Percentiles rank a stretch among this genome's conserved stretches.
Conservation (phyloP, 2,329 filamentous ascomycete genomes). For the Septoria petroselini region DNA sequence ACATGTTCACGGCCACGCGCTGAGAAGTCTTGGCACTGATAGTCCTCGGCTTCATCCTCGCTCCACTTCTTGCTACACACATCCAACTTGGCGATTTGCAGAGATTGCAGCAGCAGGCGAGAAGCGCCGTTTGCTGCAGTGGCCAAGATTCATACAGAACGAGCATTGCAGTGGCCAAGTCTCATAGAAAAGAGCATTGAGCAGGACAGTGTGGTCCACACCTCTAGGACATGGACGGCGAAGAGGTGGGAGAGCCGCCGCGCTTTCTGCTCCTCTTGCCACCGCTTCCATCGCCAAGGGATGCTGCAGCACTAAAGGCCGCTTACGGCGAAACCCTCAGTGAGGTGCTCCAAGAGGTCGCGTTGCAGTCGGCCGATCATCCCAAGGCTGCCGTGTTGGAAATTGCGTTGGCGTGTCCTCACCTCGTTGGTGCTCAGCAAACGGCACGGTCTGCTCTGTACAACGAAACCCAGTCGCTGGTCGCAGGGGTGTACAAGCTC, state of each 20-base stretch:
- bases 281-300: conserved; percentile 42
- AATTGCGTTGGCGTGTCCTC: conserved; percentile 61
- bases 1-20: too few species aligned
- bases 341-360: conserved; percentile 44
- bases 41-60: too few species aligned
- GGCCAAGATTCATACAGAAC: too few species aligned
- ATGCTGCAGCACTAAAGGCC: conserved; percentile 43
- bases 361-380: conserved; percentile 34
- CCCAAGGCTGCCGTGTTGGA: conserved; percentile 49
- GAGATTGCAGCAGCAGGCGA: too few species aligned
- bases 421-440: conserved; percentile 53
- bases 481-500: conserved; percentile 76
- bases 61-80: too few species aligned
- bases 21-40: too few species aligned
- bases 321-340: conserved; percentile 45
- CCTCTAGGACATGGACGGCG: conserved; percentile 6
- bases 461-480: conserved; percentile 65
- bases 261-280: conserved; percentile 46
- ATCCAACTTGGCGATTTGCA: too few species aligned
- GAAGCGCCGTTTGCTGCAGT: too few species aligned
- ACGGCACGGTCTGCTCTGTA: conserved; percentile 59
- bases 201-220: background rate
- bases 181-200: background rate
- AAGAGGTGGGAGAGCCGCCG: conserved; percentile 28
- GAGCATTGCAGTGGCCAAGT: too few species aligned